Evolutionary conservation across 139 green algal species (phyloP).

Genomic region (Tetradesmus obliquus): DNA sequence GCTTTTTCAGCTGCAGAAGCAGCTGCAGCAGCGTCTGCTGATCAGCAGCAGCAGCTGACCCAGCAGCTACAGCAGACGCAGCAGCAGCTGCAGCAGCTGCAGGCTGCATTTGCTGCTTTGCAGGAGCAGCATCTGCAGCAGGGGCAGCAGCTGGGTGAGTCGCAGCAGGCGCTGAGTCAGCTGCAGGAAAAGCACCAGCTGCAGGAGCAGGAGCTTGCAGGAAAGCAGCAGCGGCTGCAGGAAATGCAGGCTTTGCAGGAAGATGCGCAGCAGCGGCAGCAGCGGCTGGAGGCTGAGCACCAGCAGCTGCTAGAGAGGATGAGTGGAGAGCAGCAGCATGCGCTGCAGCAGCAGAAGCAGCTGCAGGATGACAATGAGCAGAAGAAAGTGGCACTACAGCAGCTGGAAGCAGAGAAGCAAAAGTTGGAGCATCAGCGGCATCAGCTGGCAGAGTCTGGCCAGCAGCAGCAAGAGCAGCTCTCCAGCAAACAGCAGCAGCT

Average conservation of each 20-base stretch:
- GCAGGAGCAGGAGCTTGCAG: neutral
- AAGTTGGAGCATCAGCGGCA: neutral
- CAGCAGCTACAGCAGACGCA: slow-evolving; percentile 12
- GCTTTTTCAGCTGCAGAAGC: neutral
- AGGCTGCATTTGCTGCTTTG: neutral
- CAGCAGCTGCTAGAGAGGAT: neutral
- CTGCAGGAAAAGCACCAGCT: neutral
- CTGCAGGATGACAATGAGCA: neutral
- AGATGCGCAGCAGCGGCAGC: slow-evolving; percentile 7
- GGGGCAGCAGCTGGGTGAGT: neutral
- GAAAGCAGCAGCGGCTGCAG: neutral
- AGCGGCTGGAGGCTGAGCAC: neutral
- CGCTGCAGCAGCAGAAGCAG: slow-evolving; percentile 17
- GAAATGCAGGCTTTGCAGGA: neutral
- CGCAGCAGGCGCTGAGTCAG: neutral
- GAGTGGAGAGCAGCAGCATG: neutral
- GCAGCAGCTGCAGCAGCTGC: neutral
- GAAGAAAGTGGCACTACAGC: neutral
- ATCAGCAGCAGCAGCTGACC: neutral
- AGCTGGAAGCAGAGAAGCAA: neutral
- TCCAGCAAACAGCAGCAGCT: neutral
- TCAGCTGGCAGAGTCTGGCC: neutral
- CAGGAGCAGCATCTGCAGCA: neutral
- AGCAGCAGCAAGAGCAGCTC: neutral
- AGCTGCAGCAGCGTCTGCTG: neutral